A percentile compares a stretch with the other conserved stretches of the same genome.
These are phyloP conservation scores for Acmispon strigosus DNA, from an alignment of 306 rosid species.

Conservation along the genomic window DNA sequence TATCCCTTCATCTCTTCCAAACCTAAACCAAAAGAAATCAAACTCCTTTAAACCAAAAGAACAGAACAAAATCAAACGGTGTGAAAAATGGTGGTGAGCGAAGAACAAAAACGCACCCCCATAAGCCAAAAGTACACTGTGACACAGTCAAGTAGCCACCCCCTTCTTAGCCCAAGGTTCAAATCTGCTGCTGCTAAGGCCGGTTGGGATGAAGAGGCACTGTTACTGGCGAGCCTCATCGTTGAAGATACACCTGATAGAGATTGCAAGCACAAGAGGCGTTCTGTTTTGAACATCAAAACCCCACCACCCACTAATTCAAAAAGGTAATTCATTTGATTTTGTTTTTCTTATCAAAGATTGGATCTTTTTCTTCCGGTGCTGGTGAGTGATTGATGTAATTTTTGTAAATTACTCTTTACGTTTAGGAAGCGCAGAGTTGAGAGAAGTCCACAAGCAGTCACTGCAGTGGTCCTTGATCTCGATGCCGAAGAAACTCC, in stretches of 20 bases:
- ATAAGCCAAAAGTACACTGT: constrained; percentile 11
- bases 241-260: constrained; percentile 87
- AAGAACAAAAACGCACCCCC: constrained; percentile 32
- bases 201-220: constrained; percentile 94
- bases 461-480: constrained; percentile 51
- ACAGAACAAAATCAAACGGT: too few species aligned
- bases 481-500: constrained; percentile 60
- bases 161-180: constrained; percentile 68
- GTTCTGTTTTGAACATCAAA: constrained; percentile 38
- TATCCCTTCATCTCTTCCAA: background rate
- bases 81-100: constrained; percentile 40
- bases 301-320: constrained; percentile 62
- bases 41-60: too few species aligned
- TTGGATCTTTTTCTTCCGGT: background rate
- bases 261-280: constrained; percentile 43
- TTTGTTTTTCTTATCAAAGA: background rate
- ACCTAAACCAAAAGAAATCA: background rate
- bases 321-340: constrained; percentile 35
- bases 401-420: background rate
- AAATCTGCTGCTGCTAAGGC: constrained; percentile 91
- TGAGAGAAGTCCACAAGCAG: constrained; percentile 43
- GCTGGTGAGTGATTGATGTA: background rate
- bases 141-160: constrained; percentile 22
- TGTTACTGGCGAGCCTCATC: constrained; percentile 58
- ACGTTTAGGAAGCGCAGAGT: constrained; percentile 64